These are phyloP conservation scores for Gossypium mustelinum DNA, from an alignment of 345 rosid species.

Conservation along the genomic window DNA sequence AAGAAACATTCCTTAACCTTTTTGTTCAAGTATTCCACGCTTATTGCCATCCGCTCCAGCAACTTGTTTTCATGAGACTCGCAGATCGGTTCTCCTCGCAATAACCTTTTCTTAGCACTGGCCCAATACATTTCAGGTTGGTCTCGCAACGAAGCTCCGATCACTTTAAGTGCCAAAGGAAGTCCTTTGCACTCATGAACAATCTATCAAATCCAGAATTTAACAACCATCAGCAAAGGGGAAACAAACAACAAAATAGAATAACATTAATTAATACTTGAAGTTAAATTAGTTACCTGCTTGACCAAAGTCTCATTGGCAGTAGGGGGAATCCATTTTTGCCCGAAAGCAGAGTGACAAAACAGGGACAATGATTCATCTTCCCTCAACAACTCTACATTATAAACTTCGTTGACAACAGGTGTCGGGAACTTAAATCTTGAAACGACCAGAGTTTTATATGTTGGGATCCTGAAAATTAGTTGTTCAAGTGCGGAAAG, in stretches of 20 bases:
- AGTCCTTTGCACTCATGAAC: conserved; percentile 84
- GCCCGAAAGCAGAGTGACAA: conserved; percentile 70
- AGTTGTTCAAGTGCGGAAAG: conserved; percentile 51
- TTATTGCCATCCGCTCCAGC: conserved; percentile 71
- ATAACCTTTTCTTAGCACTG: conserved; percentile 56
- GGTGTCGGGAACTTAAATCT: conserved; percentile 50
- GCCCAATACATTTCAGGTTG: conserved; percentile 65
- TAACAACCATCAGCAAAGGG: conserved; percentile 2
- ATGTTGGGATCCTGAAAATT: conserved; percentile 45
- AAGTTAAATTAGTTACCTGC: conserved; percentile 43
- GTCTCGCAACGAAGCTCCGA: conserved; percentile 69
- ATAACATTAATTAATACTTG: background rate
- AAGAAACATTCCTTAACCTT: conserved; percentile 70
- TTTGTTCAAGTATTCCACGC: conserved; percentile 43
- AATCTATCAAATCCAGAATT: conserved; percentile 38
- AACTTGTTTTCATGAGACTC: conserved; percentile 69
- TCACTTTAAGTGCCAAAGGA: conserved; percentile 93
- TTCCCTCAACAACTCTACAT: conserved; percentile 61
- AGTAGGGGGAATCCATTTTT: conserved; percentile 50
- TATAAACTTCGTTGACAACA: conserved; percentile 31
- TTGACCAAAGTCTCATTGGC: conserved; percentile 48
- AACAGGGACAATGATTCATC: conserved; percentile 64
- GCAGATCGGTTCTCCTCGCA: conserved; percentile 65
- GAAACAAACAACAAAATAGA: background rate
- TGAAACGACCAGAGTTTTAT: conserved; percentile 71